phyloP scores from a whole-genome alignment of 2,329 filamentous ascomycete species.

The Rhynchosporium agropyri region DNA sequence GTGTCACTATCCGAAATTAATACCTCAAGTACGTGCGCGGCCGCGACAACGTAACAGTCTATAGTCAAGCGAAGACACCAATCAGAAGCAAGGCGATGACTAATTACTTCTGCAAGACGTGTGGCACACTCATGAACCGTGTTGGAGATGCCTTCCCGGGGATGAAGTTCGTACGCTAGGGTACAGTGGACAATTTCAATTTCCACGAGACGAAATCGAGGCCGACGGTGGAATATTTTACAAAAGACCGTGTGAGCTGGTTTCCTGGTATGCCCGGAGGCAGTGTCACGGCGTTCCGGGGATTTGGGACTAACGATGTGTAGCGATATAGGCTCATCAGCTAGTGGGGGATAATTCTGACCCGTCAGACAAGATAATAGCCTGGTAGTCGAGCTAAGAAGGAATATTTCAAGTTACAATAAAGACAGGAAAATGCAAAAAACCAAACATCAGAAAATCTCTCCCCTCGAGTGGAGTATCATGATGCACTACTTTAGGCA shows the following conservation, averaged over 20 bases:
- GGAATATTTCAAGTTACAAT: no score
- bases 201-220: conserved; percentile 59
- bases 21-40: conserved; percentile 55
- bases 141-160: conserved; percentile 49
- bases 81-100: conserved; percentile 54
- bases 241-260: conserved; percentile 56
- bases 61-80: conserved; percentile 51
- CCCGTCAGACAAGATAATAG: no score
- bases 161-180: conserved; percentile 54
- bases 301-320: no score
- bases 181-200: conserved; percentile 63
- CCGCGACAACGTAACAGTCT: conserved; percentile 52
- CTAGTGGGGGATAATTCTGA: no score
- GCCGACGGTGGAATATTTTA: conserved; percentile 56
- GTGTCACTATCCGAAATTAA: conserved; percentile 54
- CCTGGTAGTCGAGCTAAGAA: no score
- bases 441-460: no score
- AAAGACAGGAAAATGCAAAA: no score
- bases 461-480: no score
- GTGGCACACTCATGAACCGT: conserved; percentile 64
- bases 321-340: no score
- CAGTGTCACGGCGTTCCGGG: no score
- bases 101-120: conserved; percentile 62
- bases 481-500: no score
- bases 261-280: conserved; percentile 34